Base-by-base conservation (phyloP, 257 asterid genomes). In the Anisodus acutangulus region DNA sequence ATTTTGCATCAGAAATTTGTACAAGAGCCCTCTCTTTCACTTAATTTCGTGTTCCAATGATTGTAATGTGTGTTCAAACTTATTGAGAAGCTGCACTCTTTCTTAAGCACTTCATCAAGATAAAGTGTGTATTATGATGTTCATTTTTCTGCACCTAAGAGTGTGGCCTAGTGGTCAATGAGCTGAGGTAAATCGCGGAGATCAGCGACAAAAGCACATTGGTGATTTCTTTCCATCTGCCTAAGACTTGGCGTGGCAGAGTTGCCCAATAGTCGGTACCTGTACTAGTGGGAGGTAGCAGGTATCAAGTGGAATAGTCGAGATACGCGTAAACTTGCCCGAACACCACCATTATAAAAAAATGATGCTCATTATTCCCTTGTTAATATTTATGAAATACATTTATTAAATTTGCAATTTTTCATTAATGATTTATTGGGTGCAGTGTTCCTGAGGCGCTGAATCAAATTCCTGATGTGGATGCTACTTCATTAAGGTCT, bases 401-500 rank as follows among this genome's bases (percentile, higher is more conserved):
- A 71, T 17, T 41, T 41, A 31, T n/a, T 43, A n/a, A 7, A 71
- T 71, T 71, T n/a, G 58, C 58, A n/a, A 71, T 9, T 71, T 71
- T n/a, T 71, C 39, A 71, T n/a, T 17, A 9, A 43, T 71, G 6
- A n/a, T 71, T 71, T 71, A n/a, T 71, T 45, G 39, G 35, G 12
- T 86, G 88, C 86, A 87, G 93, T 92, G 87, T 91, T 83, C 87
- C 91, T 86, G 88, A 91, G 94, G 88, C 74, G 83, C 86, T 87
- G 76, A 88, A 86, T 78, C 88, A 87, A 76, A 78, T 86, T 85
- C 82, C 80, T 79, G 95, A 88, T 85, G 87, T 60, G 82, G 91
- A 90, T 37, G 92, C 86, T 85, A 74, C 85, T 74, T 88, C 84
- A 72, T 79, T 80, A 78, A 94, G 99, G 99, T 95, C 63, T 85